Evolutionary conservation across 2,329 filamentous ascomycete genomes (phyloP), one percentile per base, ranked within the genome.

Genomic region (Calonectria montana): DNA sequence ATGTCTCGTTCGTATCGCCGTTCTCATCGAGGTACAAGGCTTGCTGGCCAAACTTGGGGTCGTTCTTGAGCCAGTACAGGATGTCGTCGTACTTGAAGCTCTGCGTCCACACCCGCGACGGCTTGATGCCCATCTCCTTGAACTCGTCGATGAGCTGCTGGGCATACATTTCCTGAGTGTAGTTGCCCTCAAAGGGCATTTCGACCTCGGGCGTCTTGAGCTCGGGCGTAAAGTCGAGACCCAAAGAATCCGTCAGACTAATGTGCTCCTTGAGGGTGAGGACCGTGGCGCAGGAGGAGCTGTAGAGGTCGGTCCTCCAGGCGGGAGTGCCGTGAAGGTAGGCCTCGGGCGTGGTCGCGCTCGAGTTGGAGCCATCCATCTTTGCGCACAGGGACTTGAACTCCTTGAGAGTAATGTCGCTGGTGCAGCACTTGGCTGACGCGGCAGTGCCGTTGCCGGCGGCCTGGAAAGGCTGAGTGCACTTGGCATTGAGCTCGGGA

Each of bases 331-430:
- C 90, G 76, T 85, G 82, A 70, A 91, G 88, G 83, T 88, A 93
- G 75, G 90, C 88, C 43, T 85, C 81, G 0, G 89, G 83, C 2
- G 87, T 93, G 23, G 88, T 88, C 39, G 91, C 92, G 55, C 84
- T 87, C 74, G 86, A 81, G 77, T 92, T 91, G 79, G 83, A 88
- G 62, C 89, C 89, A 78, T 94, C 92, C 91, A 93, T 93, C 83
- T 93, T 94, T 78, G 88, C 88, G 83, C 92, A 94, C 6, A 94
- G 88, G 6, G 87, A 85, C 82, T 91, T 90, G 86, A 90, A 94
- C 82, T 94, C 93, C 55, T 86, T 86, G 41, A 92, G 83, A 1
- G 92, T 94, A 78, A 94, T 89, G 79, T 94, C 93, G 76, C 88
- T 91, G 3, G 92, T 94, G 86, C 92, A 94, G 86, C 92, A 94